Percentiles rank a stretch among this genome's conserved stretches.
phyloP scores from a whole-genome alignment of 257 asterid species.

The Petunia secreta region DNA sequence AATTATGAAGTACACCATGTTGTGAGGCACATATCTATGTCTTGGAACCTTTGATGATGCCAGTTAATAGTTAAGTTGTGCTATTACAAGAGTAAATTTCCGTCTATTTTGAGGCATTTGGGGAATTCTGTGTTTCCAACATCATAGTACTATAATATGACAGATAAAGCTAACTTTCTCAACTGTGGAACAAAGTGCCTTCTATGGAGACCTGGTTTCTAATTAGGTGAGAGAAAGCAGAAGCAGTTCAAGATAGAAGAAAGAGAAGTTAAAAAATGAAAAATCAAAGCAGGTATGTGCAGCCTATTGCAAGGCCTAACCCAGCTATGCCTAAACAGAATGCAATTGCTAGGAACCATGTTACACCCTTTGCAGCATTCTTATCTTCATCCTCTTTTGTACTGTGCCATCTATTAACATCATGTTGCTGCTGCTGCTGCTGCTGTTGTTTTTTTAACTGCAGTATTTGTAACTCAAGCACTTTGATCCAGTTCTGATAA shows the following conservation, averaged over 20 bases:
- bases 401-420: neutral
- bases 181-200: neutral
- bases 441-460: constrained; percentile 31
- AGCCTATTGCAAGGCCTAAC: constrained; percentile 38
- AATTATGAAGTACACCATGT: neutral
- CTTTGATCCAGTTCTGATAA: constrained; percentile 49
- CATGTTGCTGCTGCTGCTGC: constrained; percentile 22
- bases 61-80: neutral
- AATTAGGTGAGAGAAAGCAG: constrained; percentile 2
- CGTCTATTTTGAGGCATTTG: constrained; percentile 10
- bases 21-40: neutral
- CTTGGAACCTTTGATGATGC: neutral
- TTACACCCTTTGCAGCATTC: constrained; percentile 28
- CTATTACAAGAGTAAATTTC: neutral
- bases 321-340: constrained; percentile 59
- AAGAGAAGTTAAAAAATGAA: neutral
- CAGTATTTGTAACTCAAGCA: constrained; percentile 47
- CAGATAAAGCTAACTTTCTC: neutral
- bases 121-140: neutral
- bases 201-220: neutral
- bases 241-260: neutral
- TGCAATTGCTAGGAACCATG: constrained; percentile 44
- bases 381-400: constrained; percentile 24
- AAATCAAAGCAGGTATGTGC: constrained; percentile 28
- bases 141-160: neutral